phyloP scores from a whole-genome alignment of 2,329 filamentous ascomycete genomes.

The Alternaria sp. region DNA sequence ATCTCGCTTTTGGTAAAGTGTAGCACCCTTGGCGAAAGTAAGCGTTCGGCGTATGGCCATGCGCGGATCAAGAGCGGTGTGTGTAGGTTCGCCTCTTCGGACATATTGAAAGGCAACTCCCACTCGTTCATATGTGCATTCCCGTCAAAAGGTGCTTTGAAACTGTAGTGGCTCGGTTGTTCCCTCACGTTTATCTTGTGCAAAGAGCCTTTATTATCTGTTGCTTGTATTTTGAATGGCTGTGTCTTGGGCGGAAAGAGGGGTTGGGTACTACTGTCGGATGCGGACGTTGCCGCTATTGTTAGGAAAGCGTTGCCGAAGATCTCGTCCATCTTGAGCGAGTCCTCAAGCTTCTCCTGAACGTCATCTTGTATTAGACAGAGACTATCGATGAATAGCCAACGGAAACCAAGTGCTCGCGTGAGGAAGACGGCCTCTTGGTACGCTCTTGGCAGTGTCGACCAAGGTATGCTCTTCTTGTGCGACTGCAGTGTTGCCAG shows the following conservation, averaged over 20 bases:
- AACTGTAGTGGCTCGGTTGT: constrained; percentile 49
- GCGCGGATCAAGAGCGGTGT: constrained; percentile 46
- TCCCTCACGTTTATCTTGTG: constrained; percentile 46
- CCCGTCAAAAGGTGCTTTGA: constrained; percentile 47
- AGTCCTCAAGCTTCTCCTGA: constrained; percentile 38
- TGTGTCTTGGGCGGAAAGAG: constrained; percentile 36
- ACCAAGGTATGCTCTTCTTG: constrained; percentile 42
- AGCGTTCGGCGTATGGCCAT: constrained; percentile 47
- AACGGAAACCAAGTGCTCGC: constrained; percentile 46
- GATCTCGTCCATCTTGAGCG: constrained; percentile 39
- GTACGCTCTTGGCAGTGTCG: constrained; percentile 42
- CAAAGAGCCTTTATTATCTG: constrained; percentile 44
- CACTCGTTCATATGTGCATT: constrained; percentile 48
- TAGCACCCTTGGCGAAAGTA: constrained; percentile 43
- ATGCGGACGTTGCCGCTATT: constrained; percentile 45
- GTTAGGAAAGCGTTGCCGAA: constrained; percentile 47
- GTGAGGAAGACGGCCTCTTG: constrained; percentile 50
- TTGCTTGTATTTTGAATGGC: constrained; percentile 46
- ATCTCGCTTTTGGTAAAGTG: constrained; percentile 49
- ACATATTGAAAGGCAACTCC: constrained; percentile 46
- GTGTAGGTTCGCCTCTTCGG: constrained; percentile 39
- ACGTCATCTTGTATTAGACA: constrained; percentile 46
- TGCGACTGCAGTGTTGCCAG: constrained; percentile 35
- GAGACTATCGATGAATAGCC: constrained; percentile 49
- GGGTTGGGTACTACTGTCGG: constrained; percentile 39